Conservation (phyloP, 2,329 filamentous ascomycete genomes). For the Pseudogymnoascus sp. region DNA sequence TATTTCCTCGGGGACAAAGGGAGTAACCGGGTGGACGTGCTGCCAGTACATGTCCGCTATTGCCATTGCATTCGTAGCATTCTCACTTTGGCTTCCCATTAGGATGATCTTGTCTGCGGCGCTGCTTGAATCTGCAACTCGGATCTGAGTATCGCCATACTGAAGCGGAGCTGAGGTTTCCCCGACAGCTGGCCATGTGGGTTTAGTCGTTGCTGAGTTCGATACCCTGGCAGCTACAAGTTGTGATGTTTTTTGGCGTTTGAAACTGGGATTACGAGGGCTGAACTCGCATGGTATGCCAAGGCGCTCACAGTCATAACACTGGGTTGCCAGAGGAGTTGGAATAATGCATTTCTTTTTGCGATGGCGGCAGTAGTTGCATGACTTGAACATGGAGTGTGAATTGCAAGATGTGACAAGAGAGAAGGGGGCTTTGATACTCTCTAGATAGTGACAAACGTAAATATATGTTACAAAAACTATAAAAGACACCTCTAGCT, state of each 20-base stretch:
- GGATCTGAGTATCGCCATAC: background rate
- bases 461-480: background rate
- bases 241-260: background rate
- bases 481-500: background rate
- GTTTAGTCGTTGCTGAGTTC: background rate
- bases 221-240: background rate
- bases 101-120: background rate
- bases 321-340: background rate
- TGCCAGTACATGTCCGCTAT: background rate
- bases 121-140: background rate
- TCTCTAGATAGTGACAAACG: background rate
- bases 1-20: background rate
- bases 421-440: background rate
- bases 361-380: background rate
- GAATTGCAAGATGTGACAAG: background rate
- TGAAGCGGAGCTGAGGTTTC: background rate
- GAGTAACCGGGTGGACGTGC: background rate
- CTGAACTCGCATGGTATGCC: background rate
- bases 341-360: background rate
- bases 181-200: background rate
- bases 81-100: background rate
- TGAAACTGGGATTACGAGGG: background rate
- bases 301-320: background rate
- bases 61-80: background rate
- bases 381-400: background rate